Evolutionary conservation across 306 rosid species (phyloP), one percentile per base, ranked within the genome.

Genomic region (Abrus precatorius): DNA sequence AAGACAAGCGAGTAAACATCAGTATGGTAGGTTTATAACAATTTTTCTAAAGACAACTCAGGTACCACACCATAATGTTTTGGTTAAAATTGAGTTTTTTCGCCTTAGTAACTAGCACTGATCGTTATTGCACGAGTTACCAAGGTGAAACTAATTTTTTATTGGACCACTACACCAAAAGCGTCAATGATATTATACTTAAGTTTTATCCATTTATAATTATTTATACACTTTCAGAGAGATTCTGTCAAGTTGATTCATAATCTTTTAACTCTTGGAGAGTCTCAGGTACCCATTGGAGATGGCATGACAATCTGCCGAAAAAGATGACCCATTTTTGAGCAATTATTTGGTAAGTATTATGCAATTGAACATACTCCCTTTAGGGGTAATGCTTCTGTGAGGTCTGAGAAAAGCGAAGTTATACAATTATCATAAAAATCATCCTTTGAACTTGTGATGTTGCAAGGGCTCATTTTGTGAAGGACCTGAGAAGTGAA

Each of bases 221-320:
- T 77, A 6, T 75, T 49, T 5, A 69, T 38, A 62, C 74, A 76
- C 65, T 54, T 52, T 47, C 67, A 28, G 55, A 44, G 30, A 69
- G 62, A 67, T 67, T 53, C 7, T 61, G 14, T 77, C 10, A 28
- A 6, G 54, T 69, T 48, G 64, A 40, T 84, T 54, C 56, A 38
- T 82, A 61, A 72, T 73, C 1, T 36, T 40, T n/a, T 72, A 44
- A 12, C 77, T 53, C 75, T 78, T 62, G 78, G 83, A 34, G 41
- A 56, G 32, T 72, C 41, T 80, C 79, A 95, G 99, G 97, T 95
- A 56, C 93, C 99, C 10, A 93, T 95, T 28, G 99, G 99, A 82
- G 99, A 95, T 85, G 99, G 99, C 69, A 93, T 95, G 81, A 95
- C 97, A 49, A 91, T 95, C 67, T 93, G 99, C 81, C 89, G 89